Percentiles rank a stretch among this genome's conserved stretches.
phyloP scores from a whole-genome alignment of 345 rosid species.

The Eucalyptus caleyi region DNA sequence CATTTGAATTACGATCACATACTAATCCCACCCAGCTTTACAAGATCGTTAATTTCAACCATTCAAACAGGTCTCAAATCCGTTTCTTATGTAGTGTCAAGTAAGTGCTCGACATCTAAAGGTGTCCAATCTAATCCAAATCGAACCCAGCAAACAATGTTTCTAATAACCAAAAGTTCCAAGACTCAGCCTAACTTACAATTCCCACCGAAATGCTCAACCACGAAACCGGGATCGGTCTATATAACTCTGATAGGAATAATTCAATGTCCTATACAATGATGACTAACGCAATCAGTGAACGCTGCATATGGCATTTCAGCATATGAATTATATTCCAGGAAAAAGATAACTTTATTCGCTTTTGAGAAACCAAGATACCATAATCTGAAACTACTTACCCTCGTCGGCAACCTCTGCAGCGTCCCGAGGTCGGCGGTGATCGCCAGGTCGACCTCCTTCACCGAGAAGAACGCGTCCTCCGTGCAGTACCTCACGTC shows the following conservation, averaged over 20 bases:
- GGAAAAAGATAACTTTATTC: neutral
- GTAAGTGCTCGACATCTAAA: neutral
- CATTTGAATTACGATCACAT: neutral
- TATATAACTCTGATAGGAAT: neutral
- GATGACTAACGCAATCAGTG: neutral
- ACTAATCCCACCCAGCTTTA: neutral
- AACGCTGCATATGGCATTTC: neutral
- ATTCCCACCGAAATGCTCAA: neutral
- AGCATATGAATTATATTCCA: neutral
- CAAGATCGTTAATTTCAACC: neutral
- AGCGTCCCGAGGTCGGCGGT: constrained; percentile 87
- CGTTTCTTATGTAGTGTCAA: neutral
- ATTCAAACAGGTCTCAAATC: neutral
- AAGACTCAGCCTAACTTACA: neutral
- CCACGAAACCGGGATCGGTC: neutral
- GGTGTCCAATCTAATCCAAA: neutral
- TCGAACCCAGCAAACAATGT: neutral
- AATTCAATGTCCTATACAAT: neutral
- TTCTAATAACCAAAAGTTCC: neutral
- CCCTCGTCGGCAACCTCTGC: constrained; percentile 74
- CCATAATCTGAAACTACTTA: neutral
- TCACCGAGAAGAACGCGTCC: constrained; percentile 60
- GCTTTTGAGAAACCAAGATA: neutral
- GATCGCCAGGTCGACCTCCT: constrained; percentile 75
- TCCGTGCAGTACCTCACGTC: constrained; percentile 57